Evolutionary conservation across 495 filamentous ascomycete species (phyloP).

Genomic region (Penicillium silybi): DNA sequence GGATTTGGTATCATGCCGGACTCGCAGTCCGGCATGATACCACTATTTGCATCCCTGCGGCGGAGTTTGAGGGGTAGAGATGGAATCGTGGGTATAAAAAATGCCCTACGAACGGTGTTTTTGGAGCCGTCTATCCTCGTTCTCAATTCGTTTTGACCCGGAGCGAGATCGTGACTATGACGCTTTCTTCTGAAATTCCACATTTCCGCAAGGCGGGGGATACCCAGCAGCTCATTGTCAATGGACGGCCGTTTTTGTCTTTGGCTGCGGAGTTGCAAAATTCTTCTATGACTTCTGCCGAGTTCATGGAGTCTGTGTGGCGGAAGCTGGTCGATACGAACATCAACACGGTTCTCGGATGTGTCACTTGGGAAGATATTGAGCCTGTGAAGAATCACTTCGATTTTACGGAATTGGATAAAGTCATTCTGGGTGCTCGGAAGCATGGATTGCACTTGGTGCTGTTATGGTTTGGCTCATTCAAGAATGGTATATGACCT

Average conservation of each 20-base stretch:
- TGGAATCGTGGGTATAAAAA: neutral
- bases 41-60: neutral
- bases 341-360: constrained; percentile 49
- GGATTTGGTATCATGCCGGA: neutral
- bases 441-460: constrained; percentile 39
- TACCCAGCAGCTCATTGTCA: constrained; percentile 39
- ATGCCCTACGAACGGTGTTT: neutral
- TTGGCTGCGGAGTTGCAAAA: constrained; percentile 47
- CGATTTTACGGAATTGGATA: constrained; percentile 40
- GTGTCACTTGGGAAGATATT: constrained; percentile 48
- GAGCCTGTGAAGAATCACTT: constrained; percentile 46
- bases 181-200: constrained; percentile 12
- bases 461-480: constrained; percentile 49
- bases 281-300: constrained; percentile 43
- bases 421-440: constrained; percentile 38
- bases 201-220: constrained; percentile 25
- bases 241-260: constrained; percentile 46
- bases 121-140: neutral
- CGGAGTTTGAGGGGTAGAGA: neutral
- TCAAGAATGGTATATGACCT: constrained; percentile 41
- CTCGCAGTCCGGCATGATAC: neutral
- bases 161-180: neutral
- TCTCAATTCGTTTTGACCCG: neutral
- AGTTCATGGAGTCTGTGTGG: constrained; percentile 44
- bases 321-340: constrained; percentile 36